Base-by-base conservation (phyloP, 1,139 yeast species). In the Yamadazyma aaseri region DNA sequence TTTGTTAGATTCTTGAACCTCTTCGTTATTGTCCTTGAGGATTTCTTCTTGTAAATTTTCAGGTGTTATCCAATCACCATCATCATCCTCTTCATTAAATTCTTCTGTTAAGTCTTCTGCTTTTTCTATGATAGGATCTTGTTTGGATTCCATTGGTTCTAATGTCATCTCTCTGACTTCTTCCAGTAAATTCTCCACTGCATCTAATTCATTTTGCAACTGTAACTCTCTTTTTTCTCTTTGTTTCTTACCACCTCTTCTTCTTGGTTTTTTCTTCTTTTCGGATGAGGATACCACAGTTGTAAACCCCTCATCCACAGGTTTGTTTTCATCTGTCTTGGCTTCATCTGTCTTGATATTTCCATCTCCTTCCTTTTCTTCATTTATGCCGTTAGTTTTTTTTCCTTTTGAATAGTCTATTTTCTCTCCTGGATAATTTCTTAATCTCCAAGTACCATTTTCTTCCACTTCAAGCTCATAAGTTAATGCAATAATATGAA, bases 31-130 rank as follows among this genome's bases (percentile, higher is more conserved):
- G 45, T 85, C 90, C 53, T 81, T 81, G 30, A 79, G 58, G 54
- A 86, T 69, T 35, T 78, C 79, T 47, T 82, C 86, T 29, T 75
- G 70, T 28, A 92, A 60, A 50, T 89, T 90, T 6, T 86, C 96
- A 5, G 92, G 84, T 0, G 96, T 87, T 49, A 92, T 94, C 98
- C 98, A 92, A 33, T 86, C 97, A 15, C 94, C 96, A 46, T 85
- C 96, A 46, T 84, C 94, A 39, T 82, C 83, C 3, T 69, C 71
- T 33, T 65, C 82, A 28, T 75, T 72, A 35, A 68, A 76, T 8
- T 72, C 80, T 41, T 72, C 79, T 1, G 50, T 47, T 7, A 57
- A 36, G 27, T 48, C 44, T 3, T 12, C 9, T 20, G 20, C 27
- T 8, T 22, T 10, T 17, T 26, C 40, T 14, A 17, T 7, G 5